phyloP scores from a whole-genome alignment of 352 stramenopile genomes.

The Phytophthora idaei region DNA sequence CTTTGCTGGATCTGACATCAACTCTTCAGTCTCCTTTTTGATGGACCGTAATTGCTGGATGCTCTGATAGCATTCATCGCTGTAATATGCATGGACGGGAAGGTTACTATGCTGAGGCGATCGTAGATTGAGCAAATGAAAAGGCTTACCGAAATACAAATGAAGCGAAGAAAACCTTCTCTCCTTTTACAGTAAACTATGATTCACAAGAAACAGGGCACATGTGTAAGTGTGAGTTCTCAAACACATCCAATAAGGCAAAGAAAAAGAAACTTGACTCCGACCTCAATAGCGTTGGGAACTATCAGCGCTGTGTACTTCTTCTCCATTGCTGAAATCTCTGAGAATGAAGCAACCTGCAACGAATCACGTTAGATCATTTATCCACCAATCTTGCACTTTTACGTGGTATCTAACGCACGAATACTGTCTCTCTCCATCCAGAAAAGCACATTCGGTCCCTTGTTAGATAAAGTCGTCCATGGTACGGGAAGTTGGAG shows the following conservation, averaged over 20 bases:
- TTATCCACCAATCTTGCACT: not conserved
- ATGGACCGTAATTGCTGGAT: constrained; percentile 81
- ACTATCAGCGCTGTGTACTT: constrained; percentile 89
- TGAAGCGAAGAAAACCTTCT: constrained; percentile 83
- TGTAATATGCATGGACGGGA: constrained; percentile 25
- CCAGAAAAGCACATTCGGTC: constrained; percentile 82
- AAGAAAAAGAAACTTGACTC: not conserved
- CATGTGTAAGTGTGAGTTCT: not conserved
- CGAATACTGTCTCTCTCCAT: constrained; percentile 83
- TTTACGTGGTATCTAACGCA: constrained; percentile 33
- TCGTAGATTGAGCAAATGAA: not conserved
- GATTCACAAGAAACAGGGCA: constrained; percentile 2
- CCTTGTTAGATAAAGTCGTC: constrained; percentile 76
- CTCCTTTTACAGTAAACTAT: constrained; percentile 68
- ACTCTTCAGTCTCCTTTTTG: constrained; percentile 67
- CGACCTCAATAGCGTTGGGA: constrained; percentile 85
- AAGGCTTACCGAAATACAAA: constrained; percentile 77
- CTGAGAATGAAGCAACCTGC: constrained; percentile 77
- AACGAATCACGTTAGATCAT: not conserved
- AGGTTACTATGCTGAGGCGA: constrained; percentile 1
- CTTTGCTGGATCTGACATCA: constrained; percentile 43
- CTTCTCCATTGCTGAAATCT: constrained; percentile 79
- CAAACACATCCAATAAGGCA: not conserved
- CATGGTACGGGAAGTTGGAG: constrained; percentile 84
- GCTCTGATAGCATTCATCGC: constrained; percentile 85